Evolutionary conservation across 768 basidiomycete genomes (phyloP).

Genomic region (Podaxis sp.): DNA sequence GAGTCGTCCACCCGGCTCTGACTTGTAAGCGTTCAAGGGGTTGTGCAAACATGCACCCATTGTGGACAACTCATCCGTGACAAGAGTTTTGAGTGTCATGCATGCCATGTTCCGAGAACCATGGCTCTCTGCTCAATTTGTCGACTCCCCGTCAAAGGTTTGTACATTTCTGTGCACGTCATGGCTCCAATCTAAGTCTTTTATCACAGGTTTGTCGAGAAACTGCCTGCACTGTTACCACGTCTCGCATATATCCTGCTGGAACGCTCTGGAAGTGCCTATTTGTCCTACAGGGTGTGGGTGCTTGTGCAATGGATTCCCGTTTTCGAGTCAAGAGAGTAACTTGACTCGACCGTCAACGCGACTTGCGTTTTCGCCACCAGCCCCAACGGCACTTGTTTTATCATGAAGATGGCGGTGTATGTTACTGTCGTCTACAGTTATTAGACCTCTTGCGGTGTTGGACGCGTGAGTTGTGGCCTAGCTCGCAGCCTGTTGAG

Average conservation of each 20-base stretch:
- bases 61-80: slow-evolving; percentile 38
- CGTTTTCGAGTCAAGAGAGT: slow-evolving; percentile 21
- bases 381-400: slow-evolving; percentile 6
- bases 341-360: slow-evolving; percentile 32
- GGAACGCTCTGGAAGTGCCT: slow-evolving; percentile 48
- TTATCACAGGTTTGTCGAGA: slow-evolving; percentile 54
- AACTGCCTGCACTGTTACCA: slow-evolving; percentile 65
- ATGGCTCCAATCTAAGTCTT: slow-evolving; percentile 6
- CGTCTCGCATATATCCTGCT: slow-evolving; percentile 66
- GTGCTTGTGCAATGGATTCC: slow-evolving; percentile 49
- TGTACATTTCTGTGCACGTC: slow-evolving; percentile 14
- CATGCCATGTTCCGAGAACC: slow-evolving; percentile 41
- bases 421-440: too few species aligned
- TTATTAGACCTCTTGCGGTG: too few species aligned
- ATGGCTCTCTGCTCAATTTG: slow-evolving; percentile 69
- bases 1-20: not conserved
- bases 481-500: too few species aligned
- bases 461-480: too few species aligned
- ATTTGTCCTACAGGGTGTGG: slow-evolving; percentile 71
- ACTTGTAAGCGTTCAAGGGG: slow-evolving; percentile 30
- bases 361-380: slow-evolving; percentile 28
- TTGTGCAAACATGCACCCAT: slow-evolving; percentile 40
- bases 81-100: slow-evolving; percentile 39
- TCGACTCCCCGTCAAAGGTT: slow-evolving; percentile 74
- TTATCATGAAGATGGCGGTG: not conserved